These are phyloP conservation scores for Pleurozium schreberi DNA, from an alignment of 225 moss, liverwort and hornwort genomes.

Conservation along the genomic window DNA sequence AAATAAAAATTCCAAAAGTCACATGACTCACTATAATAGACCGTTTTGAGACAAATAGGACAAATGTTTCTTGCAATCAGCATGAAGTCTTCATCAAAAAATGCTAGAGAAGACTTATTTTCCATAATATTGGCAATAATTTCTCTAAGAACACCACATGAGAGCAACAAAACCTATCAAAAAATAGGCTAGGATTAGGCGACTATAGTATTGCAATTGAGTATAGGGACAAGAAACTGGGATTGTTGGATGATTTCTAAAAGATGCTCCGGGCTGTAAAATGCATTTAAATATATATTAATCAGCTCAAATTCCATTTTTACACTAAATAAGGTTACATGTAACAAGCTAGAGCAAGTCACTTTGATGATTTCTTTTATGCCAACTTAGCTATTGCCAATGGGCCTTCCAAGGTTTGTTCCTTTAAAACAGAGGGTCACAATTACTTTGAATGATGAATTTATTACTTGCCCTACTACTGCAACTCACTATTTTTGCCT, in stretches of 20 bases:
- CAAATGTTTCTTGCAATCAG: no score
- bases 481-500: neutral
- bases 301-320: neutral
- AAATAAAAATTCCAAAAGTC: no score
- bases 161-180: neutral
- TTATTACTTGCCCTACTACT: neutral
- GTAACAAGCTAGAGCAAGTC: neutral
- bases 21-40: no score
- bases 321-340: neutral
- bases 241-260: rapidly evolving
- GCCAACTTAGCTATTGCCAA: neutral
- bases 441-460: neutral
- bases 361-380: neutral
- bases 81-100: neutral
- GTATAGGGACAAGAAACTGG: rapidly evolving
- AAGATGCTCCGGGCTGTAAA: neutral
- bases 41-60: no score
- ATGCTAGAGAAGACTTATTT: neutral
- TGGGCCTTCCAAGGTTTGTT: no score
- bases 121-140: neutral
- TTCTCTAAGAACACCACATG: neutral
- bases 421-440: neutral
- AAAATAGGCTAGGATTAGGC: neutral
- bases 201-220: rapidly evolving
- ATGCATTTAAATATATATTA: neutral